Evolutionary conservation across 495 filamentous ascomycete species (phyloP), one percentile per base, ranked within the genome.

Genomic region (Astrothelium macrocarpum): DNA sequence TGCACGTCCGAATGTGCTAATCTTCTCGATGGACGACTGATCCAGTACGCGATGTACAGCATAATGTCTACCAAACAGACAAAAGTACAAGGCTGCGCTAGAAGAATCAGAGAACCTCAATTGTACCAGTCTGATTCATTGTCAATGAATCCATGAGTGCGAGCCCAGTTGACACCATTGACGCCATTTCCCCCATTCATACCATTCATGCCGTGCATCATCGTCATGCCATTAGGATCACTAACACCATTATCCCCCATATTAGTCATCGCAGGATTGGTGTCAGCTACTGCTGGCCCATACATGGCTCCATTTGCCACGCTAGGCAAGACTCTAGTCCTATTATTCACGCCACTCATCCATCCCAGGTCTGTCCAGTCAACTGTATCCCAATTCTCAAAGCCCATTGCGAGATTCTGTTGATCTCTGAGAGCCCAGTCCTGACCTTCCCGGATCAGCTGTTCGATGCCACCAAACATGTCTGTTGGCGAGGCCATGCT

Each of bases 361-460:
- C 70, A 72, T 9, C 64, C 63, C 14, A 68, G 32, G 59, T 72
- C 70, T 31, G 62, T 67, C 34, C 59, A 62, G 26, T 32, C 64
- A 7, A 61, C 31, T 28, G 32, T 29, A 53, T 67, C 68, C 75
- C 75, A 78, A 53, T 78, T 76, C 0, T 68, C 75, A 46, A 77
- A 76, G 25, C 75, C 74, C 9, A 61, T 31, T 11, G 72, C 74
- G 1, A 73, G 67, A 62, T 74, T 70, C 23, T 61, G 63, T 61
- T 76, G 75, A 53, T 78, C 75, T 1, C 68, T 61, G 20, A 73
- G 63, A 59, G 66, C 71, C 75, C 75, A 78, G 20, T 75, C 73
- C 56, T 73, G 70, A 31, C 70, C 66, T n/a, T 77, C 75, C 32
- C 74, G 68, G 18, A 78, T 64, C 16, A 78, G 68, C 32, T 67